phyloP scores from a whole-genome alignment of 306 rosid species.

The Chamaecrista fasciculata region DNA sequence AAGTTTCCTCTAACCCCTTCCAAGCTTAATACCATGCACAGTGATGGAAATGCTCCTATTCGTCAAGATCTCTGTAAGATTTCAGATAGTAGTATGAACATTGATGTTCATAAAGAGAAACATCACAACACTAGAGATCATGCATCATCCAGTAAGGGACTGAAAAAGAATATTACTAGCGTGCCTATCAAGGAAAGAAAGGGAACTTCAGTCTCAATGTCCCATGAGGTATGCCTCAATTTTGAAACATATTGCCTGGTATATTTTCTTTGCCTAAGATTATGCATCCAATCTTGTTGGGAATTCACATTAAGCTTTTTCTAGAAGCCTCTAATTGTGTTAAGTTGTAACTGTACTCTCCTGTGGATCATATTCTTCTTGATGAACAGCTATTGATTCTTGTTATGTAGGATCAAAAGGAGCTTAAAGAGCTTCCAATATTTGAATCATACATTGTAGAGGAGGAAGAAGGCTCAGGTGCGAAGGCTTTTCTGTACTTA shows the following conservation, averaged over 20 bases:
- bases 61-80: conserved; percentile 11
- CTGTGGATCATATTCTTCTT: neutral
- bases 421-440: conserved; percentile 36
- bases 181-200: conserved; percentile 25
- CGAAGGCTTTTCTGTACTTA: neutral
- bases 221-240: conserved; percentile 32
- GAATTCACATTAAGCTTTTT: neutral
- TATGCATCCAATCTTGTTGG: neutral
- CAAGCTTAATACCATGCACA: conserved; percentile 8
- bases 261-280: neutral
- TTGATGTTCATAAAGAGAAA: conserved; percentile 20
- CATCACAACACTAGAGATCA: conserved; percentile 13
- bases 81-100: conserved; percentile 5
- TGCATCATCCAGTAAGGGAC: conserved; percentile 5
- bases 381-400: neutral
- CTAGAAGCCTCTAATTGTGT: neutral
- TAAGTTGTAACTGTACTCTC: neutral
- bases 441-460: conserved; percentile 42
- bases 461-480: conserved; percentile 62
- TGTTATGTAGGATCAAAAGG: conserved; percentile 37
- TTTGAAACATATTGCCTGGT: neutral
- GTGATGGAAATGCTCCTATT: conserved; percentile 20
- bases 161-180: conserved; percentile 25
- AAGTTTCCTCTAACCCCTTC: conserved; percentile 16
- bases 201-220: neutral